Conservation (phyloP, 1,139 yeast genomes). For the Suhomyces anneliseae region DNA sequence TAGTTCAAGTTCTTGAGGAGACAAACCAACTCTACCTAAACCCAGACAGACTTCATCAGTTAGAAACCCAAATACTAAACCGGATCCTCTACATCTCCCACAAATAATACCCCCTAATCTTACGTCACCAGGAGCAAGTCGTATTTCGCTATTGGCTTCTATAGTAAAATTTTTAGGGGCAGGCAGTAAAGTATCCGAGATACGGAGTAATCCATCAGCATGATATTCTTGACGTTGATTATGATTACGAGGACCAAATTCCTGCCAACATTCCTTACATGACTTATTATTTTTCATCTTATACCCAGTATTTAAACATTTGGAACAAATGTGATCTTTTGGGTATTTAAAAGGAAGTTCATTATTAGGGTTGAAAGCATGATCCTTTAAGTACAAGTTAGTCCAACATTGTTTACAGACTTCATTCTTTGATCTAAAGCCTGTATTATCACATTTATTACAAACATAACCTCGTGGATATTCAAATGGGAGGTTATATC, state of each 20-base stretch:
- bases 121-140: conserved; percentile 80
- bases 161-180: not conserved
- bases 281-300: conserved; percentile 61
- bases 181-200: not conserved
- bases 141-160: conserved; percentile 16
- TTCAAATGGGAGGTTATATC: conserved; percentile 51
- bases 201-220: not conserved
- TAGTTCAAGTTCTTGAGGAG: not conserved
- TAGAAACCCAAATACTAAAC: conserved; percentile 47
- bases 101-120: conserved; percentile 76
- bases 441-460: conserved; percentile 41
- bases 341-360: conserved; percentile 54
- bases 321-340: conserved; percentile 55
- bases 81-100: conserved; percentile 74
- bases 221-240: conserved; percentile 1
- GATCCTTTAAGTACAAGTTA: conserved; percentile 24
- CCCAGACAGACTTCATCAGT: conserved; percentile 45
- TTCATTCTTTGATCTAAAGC: conserved; percentile 28
- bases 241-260: conserved; percentile 50
- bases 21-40: not conserved
- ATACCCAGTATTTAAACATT: conserved; percentile 74
- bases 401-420: conserved; percentile 40
- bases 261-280: conserved; percentile 72
- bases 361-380: conserved; percentile 42
- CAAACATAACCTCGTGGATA: conserved; percentile 39